Evolutionary conservation across 345 rosid genomes (phyloP), one percentile per base, ranked within the genome.

Genomic region (Melastoma malabathricum): DNA sequence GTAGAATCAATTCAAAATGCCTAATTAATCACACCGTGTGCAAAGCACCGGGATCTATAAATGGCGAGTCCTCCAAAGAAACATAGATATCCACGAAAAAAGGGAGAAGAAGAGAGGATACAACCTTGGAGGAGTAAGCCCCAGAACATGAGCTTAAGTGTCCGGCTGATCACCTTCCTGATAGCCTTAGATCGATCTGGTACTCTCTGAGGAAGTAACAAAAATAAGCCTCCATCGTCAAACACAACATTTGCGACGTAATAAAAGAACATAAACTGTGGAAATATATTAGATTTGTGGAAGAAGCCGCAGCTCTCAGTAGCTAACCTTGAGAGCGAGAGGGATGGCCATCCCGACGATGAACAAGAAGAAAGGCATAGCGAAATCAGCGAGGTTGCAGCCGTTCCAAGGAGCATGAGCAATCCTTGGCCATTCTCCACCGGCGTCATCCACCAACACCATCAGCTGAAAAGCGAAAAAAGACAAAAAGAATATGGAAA

Each of bases 351-450:
- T 77, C 12, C 97, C 97, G 14, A 89, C 96, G 18, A 83, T 86
- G 68, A 89, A 86, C 47, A 89, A 62, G 46, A 89, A 89, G 77
- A 89, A 89, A 13, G 97, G 97, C 95, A 86, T 83, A 4, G 86
- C 96, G 57, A 83, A 89, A 78, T 89, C 97, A 16, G 96, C 97
- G 23, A 89, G 74, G 65, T 89, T 76, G 71, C 95, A 83, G 13
- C 97, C 94, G 22, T 83, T 65, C 97, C 97, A 89, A 0, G 94
- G 84, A 17, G 97, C 90, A 31, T 89, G 97, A 20, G 77, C 77
- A 19, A 86, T 89, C 69, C 20, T 47, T 3, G 96, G 97, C 90
- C 88, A 86, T 15, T 83, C 90, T 60, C 88, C 97, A 48, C 94
- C 96, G 2, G 89, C 94, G 68, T 86, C 88, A 72, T 86, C 97